Conservation (phyloP, 441 rosid species). For the Metrosideros polymorpha region DNA sequence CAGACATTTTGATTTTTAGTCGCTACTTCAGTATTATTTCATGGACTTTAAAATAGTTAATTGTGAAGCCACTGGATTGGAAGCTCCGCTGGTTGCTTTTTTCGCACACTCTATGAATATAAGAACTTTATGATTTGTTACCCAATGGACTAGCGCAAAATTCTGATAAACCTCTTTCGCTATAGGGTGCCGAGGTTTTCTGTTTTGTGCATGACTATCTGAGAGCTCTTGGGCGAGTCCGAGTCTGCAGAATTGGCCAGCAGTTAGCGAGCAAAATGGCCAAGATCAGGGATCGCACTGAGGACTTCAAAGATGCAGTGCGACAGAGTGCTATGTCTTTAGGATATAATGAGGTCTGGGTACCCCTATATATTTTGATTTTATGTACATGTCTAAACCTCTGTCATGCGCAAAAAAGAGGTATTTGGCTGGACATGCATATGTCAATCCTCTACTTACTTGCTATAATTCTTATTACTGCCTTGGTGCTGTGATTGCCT, state of each 20-base stretch:
- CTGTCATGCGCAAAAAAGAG: not conserved
- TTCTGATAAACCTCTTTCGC: not conserved
- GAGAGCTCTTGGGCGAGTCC: not conserved
- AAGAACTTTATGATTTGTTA: not conserved
- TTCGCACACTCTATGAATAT: not conserved
- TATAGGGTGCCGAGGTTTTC: not conserved
- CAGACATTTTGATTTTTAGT: not conserved
- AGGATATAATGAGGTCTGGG: conserved; percentile 67
- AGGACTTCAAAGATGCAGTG: conserved; percentile 87
- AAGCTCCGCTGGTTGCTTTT: not conserved
- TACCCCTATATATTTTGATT: not conserved
- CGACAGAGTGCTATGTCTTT: conserved; percentile 53
- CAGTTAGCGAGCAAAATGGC: conserved; percentile 34
- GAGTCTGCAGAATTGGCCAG: not conserved
- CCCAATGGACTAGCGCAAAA: not conserved
- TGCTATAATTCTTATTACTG: not conserved
- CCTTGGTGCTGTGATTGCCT: not conserved
- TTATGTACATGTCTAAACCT: not conserved
- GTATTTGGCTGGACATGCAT: not conserved
- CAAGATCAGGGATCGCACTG: conserved; percentile 76
- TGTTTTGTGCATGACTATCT: not conserved
- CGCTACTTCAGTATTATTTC: not conserved
- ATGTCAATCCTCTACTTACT: not conserved
- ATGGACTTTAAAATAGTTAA: not conserved
- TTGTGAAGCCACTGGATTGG: not conserved